phyloP scores from a whole-genome alignment of 495 filamentous ascomycete species.

The Aspergillus mulundensis region DNA sequence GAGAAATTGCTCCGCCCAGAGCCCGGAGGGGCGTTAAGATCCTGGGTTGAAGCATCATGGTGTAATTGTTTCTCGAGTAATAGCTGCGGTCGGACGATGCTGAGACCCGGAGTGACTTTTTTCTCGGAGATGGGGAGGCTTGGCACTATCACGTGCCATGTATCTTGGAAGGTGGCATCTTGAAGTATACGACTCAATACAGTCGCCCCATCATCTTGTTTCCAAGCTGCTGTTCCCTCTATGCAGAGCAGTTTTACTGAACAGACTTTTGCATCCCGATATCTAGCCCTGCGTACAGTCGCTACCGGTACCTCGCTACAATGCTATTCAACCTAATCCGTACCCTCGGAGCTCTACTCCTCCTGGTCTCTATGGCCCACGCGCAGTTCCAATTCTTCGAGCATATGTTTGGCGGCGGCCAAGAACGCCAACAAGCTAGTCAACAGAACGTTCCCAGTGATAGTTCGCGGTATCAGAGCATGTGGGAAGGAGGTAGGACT shows the following conservation, averaged over 20 bases:
- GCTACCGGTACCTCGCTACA: not conserved
- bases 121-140: constrained; percentile 26
- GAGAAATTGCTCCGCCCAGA: constrained; percentile 35
- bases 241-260: not conserved
- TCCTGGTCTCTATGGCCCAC: constrained; percentile 44
- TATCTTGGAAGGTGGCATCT: constrained; percentile 7
- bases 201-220: not conserved
- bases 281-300: not conserved
- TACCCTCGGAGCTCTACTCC: constrained; percentile 41
- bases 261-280: not conserved
- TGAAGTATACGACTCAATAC: not conserved
- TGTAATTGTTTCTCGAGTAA: constrained; percentile 12
- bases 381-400: constrained; percentile 91
- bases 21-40: constrained; percentile 38
- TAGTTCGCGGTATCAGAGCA: constrained; percentile 67
- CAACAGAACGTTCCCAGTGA: constrained; percentile 74
- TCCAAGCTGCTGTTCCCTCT: not conserved
- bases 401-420: constrained; percentile 65
- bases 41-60: constrained; percentile 41
- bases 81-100: not conserved
- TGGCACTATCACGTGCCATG: constrained; percentile 28
- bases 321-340: constrained; percentile 29
- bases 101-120: constrained; percentile 23
- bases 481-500: constrained; percentile 58
- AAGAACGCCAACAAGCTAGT: constrained; percentile 58